Conservation (phyloP, 352 stramenopile species). For the Phytophthora pseudosyringae region DNA sequence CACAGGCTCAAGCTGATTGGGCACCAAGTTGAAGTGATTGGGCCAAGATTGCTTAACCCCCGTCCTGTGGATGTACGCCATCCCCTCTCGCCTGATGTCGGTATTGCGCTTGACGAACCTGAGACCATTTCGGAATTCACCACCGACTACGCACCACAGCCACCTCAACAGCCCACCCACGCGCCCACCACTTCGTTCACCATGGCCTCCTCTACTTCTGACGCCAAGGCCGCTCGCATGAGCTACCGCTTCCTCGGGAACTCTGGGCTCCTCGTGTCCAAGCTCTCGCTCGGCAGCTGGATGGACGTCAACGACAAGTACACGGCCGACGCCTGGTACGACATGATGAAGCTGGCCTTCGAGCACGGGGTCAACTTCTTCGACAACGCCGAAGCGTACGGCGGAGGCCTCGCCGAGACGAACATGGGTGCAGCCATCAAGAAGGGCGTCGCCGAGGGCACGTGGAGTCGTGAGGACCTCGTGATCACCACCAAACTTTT, state of each 20-base stretch:
- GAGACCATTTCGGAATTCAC: constrained; percentile 6
- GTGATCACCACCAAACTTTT: constrained; percentile 74
- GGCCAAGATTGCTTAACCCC: too few species aligned
- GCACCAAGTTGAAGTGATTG: too few species aligned
- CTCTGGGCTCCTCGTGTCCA: constrained; percentile 5
- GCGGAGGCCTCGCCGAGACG: constrained; percentile 35
- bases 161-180: neutral
- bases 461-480: constrained; percentile 47
- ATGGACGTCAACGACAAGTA: constrained; percentile 24
- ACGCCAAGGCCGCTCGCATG: neutral
- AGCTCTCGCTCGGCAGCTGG: constrained; percentile 38
- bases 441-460: constrained; percentile 32
- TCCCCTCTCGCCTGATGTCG: too few species aligned
- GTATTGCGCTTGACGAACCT: too few species aligned
- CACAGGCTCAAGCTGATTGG: too few species aligned
- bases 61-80: too few species aligned
- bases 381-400: constrained; percentile 48
- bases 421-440: constrained; percentile 43
- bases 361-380: constrained; percentile 65
- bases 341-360: constrained; percentile 44
- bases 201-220: neutral
- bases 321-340: constrained; percentile 29
- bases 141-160: neutral
- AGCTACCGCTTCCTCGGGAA: constrained; percentile 5
- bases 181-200: neutral